Evolutionary conservation across 495 filamentous ascomycete species (phyloP).

Genomic region (Evernia prunastri): DNA sequence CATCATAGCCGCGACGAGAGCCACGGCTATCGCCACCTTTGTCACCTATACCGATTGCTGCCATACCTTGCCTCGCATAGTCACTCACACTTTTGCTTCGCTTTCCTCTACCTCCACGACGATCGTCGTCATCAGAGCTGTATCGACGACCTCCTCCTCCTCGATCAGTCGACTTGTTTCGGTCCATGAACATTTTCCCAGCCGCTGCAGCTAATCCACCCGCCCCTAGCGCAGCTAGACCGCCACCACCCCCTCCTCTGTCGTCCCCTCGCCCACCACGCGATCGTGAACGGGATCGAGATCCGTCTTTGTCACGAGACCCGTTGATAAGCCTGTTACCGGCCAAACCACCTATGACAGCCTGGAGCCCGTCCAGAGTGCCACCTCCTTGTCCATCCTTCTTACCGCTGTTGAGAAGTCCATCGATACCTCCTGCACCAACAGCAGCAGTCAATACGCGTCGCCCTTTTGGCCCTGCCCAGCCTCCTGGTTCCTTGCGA

Average conservation of each 20-base stretch:
- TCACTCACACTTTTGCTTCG: conserved; percentile 55
- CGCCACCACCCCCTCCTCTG: conserved; percentile 37
- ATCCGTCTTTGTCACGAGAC: conserved; percentile 55
- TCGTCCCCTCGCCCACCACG: conserved; percentile 38
- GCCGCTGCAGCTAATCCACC: conserved; percentile 70
- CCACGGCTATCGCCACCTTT: conserved; percentile 31
- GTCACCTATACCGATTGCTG: conserved; percentile 46
- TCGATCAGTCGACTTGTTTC: conserved; percentile 56
- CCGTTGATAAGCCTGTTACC: conserved; percentile 78
- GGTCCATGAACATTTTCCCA: conserved; percentile 72
- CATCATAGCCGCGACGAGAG: conserved; percentile 41
- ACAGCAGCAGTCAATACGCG: conserved; percentile 82
- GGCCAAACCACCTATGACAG: conserved; percentile 77
- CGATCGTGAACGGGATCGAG: conserved; percentile 45
- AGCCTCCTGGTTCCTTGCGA: conserved; percentile 76
- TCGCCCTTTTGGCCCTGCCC: conserved; percentile 79
- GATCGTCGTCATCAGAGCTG: conserved; percentile 48
- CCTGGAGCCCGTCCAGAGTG: conserved; percentile 56
- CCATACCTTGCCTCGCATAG: conserved; percentile 45
- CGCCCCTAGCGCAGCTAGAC: conserved; percentile 60
- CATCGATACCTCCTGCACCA: conserved; percentile 76
- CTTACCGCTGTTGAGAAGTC: conserved; percentile 49
- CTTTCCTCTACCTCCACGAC: conserved; percentile 34
- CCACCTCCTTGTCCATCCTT: conserved; percentile 69
- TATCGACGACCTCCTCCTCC: conserved; percentile 33